These are phyloP conservation scores for Bassia scoparia DNA, from an alignment of 148 eudicot species.

Conservation along the genomic window DNA sequence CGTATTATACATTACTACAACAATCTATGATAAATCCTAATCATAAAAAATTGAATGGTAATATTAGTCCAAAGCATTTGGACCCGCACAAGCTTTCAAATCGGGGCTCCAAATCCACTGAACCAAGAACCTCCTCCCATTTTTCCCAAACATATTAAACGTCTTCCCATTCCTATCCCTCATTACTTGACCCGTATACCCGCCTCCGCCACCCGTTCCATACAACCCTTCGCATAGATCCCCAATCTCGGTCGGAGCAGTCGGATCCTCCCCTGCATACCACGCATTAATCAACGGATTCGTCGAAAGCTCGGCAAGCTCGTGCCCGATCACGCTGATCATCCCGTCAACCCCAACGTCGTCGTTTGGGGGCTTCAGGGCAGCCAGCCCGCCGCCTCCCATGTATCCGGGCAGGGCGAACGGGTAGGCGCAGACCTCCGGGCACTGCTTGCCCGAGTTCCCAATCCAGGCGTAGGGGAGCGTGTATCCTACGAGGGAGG, in stretches of 20 bases:
- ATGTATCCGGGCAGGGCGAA: constrained; percentile 81
- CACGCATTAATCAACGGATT: constrained; percentile 89
- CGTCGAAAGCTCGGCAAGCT: constrained; percentile 77
- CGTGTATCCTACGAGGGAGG: constrained; percentile 81
- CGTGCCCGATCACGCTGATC: constrained; percentile 87
- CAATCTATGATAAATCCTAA: no score
- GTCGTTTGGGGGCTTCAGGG: constrained; percentile 58
- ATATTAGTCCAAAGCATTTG: constrained; percentile 71
- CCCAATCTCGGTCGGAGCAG: constrained; percentile 92
- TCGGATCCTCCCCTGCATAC: constrained; percentile 98
- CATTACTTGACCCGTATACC: constrained; percentile 84
- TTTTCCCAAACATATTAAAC: constrained; percentile 64
- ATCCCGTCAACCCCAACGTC: constrained; percentile 84
- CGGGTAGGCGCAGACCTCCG: constrained; percentile 95
- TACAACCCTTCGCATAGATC: constrained; percentile 90
- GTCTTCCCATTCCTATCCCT: constrained; percentile 61
- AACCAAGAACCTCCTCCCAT: constrained; percentile 70
- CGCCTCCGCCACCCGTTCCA: constrained; percentile 96
- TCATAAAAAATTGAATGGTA: no score
- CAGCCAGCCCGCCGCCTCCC: constrained; percentile 54
- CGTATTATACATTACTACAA: no score
- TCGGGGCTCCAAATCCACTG: constrained; percentile 95
- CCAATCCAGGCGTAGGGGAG: constrained; percentile 97
- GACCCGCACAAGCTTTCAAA: constrained; percentile 87
- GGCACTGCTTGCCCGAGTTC: constrained; percentile 77